Evolutionary conservation across 257 asterid genomes (phyloP), one percentile per base, ranked within the genome.

Genomic region (Rehmannia glutinosa): DNA sequence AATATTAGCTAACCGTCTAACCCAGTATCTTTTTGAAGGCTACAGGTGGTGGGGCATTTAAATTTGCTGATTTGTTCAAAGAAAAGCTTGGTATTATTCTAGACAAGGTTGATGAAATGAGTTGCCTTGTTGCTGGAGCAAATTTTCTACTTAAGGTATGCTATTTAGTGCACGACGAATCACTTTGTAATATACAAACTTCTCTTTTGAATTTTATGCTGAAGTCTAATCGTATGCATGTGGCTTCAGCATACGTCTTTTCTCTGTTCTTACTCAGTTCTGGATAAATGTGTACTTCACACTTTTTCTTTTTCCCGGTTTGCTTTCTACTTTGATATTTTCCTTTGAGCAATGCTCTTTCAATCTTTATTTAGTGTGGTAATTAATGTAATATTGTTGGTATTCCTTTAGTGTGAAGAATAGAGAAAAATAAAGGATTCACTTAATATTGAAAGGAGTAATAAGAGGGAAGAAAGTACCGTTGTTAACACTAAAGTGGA

Each of bases 1-100:
- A 71, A 38, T 42, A 35, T 19, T 15, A 28, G 25, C 57, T 8
- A 45, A 55, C 32, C 36, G 55, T 72, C 66, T 81, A 67, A 80
- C 66, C 63, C 71, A 64, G 23, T 59, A 25, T 70, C 65, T 76
- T 72, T 75, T 49, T 82, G 76, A 86, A 94, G 99, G 99, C 97
- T 77, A 94, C 99, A 65, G 99, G 99, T 75, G 99, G 99, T 24
- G 99, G 99, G 64, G 97, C 99, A 25, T 94, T 86, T 75, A 94
- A 87, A 71, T 94, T 87, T 81, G 86, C 97, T 8, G 90, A 91
- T 80, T 66, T 94, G 27, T 88, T 94, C 75, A 88, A 84, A 77
- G 93, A 88, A 71, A 91, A 88, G 81, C 97, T 91, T 72, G 96
- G 91, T 57, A 78, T 88, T 73, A 72, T 82, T 45, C 82, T 94